Base-by-base conservation (phyloP, 495 filamentous ascomycete species). In the Cercophora samala region DNA sequence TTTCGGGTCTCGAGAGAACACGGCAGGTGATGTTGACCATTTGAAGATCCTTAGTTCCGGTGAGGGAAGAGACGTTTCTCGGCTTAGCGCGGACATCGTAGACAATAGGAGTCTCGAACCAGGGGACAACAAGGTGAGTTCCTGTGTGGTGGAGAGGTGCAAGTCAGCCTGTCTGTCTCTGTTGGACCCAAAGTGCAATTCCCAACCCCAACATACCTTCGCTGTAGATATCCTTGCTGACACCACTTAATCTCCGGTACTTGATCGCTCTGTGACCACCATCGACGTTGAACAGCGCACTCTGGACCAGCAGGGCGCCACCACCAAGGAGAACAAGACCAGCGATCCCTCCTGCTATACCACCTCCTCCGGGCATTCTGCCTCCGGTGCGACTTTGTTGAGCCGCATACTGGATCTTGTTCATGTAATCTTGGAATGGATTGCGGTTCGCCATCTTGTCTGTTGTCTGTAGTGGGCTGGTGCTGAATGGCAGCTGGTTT, bases 11-110 rank as follows among this genome's bases (percentile, higher is more conserved):
- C 56, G 93, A 97, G 64, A 99, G 92, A 60, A 99, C 95, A 93
- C 95, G 96, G 82, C 95, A 99, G 74, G 96, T 99, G 78, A 99
- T 99, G 86, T 99, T 99, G 77, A 99, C 95, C 95, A 99, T 99
- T 85, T 99, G 95, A 77, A 99, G 82, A 80, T 99, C 95, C 81
- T 99, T 99, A 74, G 95, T 99, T 70, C 96, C 95, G 64, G 95
- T 98, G 64, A 99, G 89, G 74, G 95, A 99, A 68, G 95, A 90
- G 67, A 99, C 95, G 76, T 94, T 97, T 73, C 96, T 89, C 72
- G 95, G 95, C 81, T 96, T 97, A 23, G 95, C 95, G 77, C 95
- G 94, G 65, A 99, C 95, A 78, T 99, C 95, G 81, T 98, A 99
- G 72, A 90, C 90, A 74, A 99, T 89, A 52, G 95, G 92, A 5